Percentiles rank a stretch among this genome's conserved stretches.
Evolutionary conservation across 2,329 filamentous ascomycete species (phyloP).

Genomic region (Chrysosporium queenslandicum): DNA sequence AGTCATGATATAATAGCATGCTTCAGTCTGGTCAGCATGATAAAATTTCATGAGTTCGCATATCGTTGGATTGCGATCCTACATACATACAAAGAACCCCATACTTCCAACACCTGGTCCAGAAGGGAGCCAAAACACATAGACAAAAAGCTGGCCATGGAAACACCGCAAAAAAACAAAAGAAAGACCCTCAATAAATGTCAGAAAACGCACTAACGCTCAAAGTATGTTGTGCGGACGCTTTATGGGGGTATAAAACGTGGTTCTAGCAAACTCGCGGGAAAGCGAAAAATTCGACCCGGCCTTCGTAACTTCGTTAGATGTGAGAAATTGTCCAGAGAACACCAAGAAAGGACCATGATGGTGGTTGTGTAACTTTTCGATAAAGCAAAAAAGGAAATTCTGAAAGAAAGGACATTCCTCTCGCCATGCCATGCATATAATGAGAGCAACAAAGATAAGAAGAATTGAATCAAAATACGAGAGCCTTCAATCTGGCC

Average conservation of each 20-base stretch:
- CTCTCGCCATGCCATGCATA: background rate
- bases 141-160: background rate
- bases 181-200: background rate
- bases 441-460: background rate
- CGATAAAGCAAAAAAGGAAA: too few species aligned
- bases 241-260: slow-evolving; percentile 14
- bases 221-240: slow-evolving; percentile 7
- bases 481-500: slow-evolving; percentile 14
- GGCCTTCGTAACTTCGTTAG: slow-evolving; percentile 16
- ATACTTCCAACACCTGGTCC: background rate
- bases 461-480: background rate
- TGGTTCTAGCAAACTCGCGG: background rate
- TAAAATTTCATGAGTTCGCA: background rate
- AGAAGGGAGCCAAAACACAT: background rate
- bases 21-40: too few species aligned
- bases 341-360: background rate
- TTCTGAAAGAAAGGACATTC: background rate
- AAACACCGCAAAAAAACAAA: background rate
- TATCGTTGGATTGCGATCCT: background rate
- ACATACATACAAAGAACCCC: background rate
- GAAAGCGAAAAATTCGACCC: slow-evolving; percentile 9
- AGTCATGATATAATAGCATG: too few species aligned
- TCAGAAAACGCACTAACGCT: slow-evolving; percentile 6
- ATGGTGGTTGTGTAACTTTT: background rate
- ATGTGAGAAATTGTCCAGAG: slow-evolving; percentile 4